A percentile compares a stretch with the other conserved stretches of the same genome.
Evolutionary conservation across 73 alveolate genomes (phyloP).

Genomic region (Symbiodinium pilosum): DNA sequence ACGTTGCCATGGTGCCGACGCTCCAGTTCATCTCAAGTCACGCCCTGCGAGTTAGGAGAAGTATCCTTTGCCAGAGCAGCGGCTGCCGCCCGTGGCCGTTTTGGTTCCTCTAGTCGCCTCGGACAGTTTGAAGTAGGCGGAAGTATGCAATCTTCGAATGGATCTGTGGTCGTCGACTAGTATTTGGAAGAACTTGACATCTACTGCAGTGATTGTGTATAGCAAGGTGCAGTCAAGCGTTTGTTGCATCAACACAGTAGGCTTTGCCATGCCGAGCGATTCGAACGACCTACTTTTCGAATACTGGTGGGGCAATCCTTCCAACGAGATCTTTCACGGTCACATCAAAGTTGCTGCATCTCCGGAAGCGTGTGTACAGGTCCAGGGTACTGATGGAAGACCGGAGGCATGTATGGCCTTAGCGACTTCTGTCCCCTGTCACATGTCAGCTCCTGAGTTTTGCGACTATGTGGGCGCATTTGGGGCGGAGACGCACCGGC

Average conservation of each 20-base stretch:
- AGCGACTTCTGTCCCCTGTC: slow-evolving; percentile 87
- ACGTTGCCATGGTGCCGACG: slow-evolving; percentile 40
- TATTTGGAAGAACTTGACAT: no score
- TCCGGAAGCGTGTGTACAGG: not conserved
- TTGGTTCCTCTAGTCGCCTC: no score
- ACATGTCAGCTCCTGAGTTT: slow-evolving; percentile 66
- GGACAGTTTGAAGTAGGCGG: no score
- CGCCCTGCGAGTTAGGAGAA: no score
- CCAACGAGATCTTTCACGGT: slow-evolving; percentile 81
- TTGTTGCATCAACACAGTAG: no score
- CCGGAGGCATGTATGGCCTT: slow-evolving; percentile 78
- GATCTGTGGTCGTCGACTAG: no score
- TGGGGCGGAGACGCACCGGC: slow-evolving; percentile 39
- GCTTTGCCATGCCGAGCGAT: not conserved
- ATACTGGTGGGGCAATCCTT: slow-evolving; percentile 93
- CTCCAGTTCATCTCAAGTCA: no score
- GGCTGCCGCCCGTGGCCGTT: no score
- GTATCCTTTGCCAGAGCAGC: no score
- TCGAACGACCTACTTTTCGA: not conserved
- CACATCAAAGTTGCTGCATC: slow-evolving; percentile 53
- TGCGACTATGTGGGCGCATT: slow-evolving; percentile 89
- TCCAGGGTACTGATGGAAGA: not conserved
- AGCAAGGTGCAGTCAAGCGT: no score
- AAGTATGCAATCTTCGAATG: no score
- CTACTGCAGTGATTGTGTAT: no score